Percentiles rank a stretch among this genome's conserved stretches.
These are phyloP conservation scores for Trametes meyenii DNA, from an alignment of 768 basidiomycete genomes.

Conservation along the genomic window DNA sequence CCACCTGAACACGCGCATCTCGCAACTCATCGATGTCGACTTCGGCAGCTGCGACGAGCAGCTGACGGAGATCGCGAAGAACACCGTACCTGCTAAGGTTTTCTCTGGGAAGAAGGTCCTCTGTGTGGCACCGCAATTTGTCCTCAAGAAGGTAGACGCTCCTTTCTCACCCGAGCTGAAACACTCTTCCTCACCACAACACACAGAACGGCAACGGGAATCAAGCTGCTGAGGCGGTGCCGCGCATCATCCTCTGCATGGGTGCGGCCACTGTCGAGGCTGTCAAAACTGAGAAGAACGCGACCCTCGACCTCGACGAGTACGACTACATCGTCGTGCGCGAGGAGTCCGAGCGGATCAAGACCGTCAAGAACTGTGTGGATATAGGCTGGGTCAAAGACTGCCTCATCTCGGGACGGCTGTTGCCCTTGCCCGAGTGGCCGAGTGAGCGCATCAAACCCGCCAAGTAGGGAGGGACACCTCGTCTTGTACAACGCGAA, in stretches of 20 bases:
- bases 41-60: constrained; percentile 56
- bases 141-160: constrained; percentile 39
- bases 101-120: constrained; percentile 59
- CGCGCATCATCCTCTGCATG: constrained; percentile 75
- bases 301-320: constrained; percentile 36
- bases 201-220: background rate
- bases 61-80: constrained; percentile 60
- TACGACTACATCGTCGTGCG: constrained; percentile 71
- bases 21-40: constrained; percentile 50
- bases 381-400: constrained; percentile 78
- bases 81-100: constrained; percentile 57
- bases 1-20: constrained; percentile 42
- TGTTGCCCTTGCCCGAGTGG: constrained; percentile 35
- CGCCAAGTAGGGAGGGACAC: too few relatives aligned
- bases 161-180: background rate
- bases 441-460: background rate
- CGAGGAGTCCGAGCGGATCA: constrained; percentile 41
- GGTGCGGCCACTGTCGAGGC: constrained; percentile 75
- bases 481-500: too few relatives aligned
- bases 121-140: constrained; percentile 59
- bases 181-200: background rate
- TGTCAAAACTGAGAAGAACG: constrained; percentile 49
- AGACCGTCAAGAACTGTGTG: constrained; percentile 40
- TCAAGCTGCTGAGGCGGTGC: constrained; percentile 46
- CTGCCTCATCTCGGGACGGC: constrained; percentile 66